A percentile compares a stretch with the other conserved stretches of the same genome.
Conservation (phyloP, 2,329 filamentous ascomycete genomes). For the Gliomastix tumulicola region DNA sequence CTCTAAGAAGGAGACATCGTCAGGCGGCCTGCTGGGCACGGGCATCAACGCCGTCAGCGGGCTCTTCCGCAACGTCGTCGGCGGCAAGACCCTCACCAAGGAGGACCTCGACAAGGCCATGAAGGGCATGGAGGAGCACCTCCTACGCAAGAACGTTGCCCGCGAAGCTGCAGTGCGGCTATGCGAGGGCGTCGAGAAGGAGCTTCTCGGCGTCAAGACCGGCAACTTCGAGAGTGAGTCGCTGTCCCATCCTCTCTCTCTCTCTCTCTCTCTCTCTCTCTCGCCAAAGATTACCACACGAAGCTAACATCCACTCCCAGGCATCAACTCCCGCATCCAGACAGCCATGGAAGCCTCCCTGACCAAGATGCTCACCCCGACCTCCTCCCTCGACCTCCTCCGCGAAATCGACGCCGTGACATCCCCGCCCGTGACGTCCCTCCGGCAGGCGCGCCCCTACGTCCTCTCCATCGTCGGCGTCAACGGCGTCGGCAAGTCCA, state of each 20-base stretch:
- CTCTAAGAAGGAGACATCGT: slow-evolving; percentile 30
- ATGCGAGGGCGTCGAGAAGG: slow-evolving; percentile 85
- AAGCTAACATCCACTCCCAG: slow-evolving; percentile 20
- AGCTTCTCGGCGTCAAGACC: slow-evolving; percentile 86
- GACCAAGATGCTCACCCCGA: slow-evolving; percentile 92
- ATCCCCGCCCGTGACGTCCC: slow-evolving; percentile 55
- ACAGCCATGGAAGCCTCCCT: slow-evolving; percentile 87
- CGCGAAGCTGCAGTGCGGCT: slow-evolving; percentile 87
- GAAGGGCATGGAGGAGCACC: slow-evolving; percentile 92
- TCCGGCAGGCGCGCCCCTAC: slow-evolving; percentile 69
- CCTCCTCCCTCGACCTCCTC: slow-evolving; percentile 86
- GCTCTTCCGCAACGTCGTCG: slow-evolving; percentile 90
- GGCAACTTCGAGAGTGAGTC: slow-evolving; percentile 68
- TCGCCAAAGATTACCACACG: background rate
- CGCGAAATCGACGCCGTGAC: slow-evolving; percentile 83
- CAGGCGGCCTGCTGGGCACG: slow-evolving; percentile 66
- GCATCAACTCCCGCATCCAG: slow-evolving; percentile 74
- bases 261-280: background rate
- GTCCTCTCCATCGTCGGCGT: slow-evolving; percentile 98
- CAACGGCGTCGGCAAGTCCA: slow-evolving; percentile 97
- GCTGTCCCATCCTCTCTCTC: background rate
- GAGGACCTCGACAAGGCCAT: slow-evolving; percentile 86
- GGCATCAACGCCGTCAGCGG: slow-evolving; percentile 78
- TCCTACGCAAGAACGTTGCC: slow-evolving; percentile 93
- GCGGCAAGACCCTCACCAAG: slow-evolving; percentile 85